Evolutionary conservation across 2,329 filamentous ascomycete species (phyloP).

Genomic region (Fusarium sp.): DNA sequence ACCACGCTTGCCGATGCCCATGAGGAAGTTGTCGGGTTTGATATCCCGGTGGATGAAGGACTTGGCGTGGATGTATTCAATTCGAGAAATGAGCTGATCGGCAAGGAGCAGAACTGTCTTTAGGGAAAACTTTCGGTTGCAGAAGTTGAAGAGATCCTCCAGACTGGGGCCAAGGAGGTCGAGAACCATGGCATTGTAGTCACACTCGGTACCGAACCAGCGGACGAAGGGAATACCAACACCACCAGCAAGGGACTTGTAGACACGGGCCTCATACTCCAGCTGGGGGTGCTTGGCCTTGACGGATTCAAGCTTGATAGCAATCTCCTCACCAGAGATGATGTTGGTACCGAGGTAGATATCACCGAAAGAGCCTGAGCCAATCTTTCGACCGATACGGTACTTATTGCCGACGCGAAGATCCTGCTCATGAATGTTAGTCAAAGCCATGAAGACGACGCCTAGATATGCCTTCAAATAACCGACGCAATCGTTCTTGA

Average conservation of each 20-base stretch:
- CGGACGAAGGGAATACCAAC: constrained; percentile 98
- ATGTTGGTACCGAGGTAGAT: constrained; percentile 99
- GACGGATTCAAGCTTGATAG: constrained; percentile 99
- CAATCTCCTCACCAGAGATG: constrained; percentile 98
- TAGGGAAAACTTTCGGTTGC: constrained; percentile 98
- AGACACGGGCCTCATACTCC: constrained; percentile 97
- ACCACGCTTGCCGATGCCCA: constrained; percentile 98
- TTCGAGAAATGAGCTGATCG: constrained; percentile 97
- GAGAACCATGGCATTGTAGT: constrained; percentile 99
- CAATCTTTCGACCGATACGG: constrained; percentile 99
- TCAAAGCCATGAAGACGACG: not conserved
- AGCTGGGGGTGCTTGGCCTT: constrained; percentile 99
- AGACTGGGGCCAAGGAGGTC: constrained; percentile 94
- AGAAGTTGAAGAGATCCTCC: constrained; percentile 99
- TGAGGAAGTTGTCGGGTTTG: constrained; percentile 99
- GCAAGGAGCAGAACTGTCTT: constrained; percentile 97
- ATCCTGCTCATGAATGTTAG: constrained; percentile 68
- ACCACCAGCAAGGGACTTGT: constrained; percentile 88
- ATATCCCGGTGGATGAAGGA: constrained; percentile 99
- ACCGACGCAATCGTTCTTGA: not conserved
- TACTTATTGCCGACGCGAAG: constrained; percentile 99
- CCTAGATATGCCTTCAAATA: not conserved
- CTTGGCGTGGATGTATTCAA: constrained; percentile 99
- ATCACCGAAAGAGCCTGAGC: constrained; percentile 96
- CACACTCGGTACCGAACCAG: constrained; percentile 99